phyloP scores from a whole-genome alignment of 768 basidiomycete species.

The Leccinum arenicola region DNA sequence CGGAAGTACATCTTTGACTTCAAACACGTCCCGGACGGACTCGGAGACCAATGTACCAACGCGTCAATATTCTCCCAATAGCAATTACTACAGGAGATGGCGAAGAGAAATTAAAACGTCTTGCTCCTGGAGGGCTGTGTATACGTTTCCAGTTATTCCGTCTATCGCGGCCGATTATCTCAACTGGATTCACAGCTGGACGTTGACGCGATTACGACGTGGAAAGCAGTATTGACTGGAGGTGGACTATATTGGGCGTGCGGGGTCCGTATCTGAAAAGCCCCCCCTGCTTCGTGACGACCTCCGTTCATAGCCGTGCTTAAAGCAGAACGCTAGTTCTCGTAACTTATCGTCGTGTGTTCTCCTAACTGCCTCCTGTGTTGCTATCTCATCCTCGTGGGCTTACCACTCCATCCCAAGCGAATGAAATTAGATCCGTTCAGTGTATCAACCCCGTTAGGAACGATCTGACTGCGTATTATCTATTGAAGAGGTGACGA shows the following conservation, averaged over 20 bases:
- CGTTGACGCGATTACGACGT: slow-evolving; percentile 59
- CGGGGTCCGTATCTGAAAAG: slow-evolving; percentile 55
- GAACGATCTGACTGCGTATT: slow-evolving; percentile 27
- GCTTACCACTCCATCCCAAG: slow-evolving; percentile 17
- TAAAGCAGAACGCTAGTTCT: slow-evolving; percentile 33
- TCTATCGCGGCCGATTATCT: background rate
- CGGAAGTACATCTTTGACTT: slow-evolving; percentile 64
- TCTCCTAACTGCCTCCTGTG: slow-evolving; percentile 22
- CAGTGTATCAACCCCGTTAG: slow-evolving; percentile 19
- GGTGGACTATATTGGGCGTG: slow-evolving; percentile 66
- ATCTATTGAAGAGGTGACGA: slow-evolving; percentile 26
- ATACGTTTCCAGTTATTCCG: background rate
- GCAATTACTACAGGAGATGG: slow-evolving; percentile 56
- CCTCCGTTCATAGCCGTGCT: slow-evolving; percentile 73
- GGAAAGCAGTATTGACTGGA: slow-evolving; percentile 63
- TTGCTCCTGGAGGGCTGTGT: slow-evolving; percentile 66
- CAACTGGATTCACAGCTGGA: slow-evolving; percentile 49
- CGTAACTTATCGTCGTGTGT: slow-evolving; percentile 32
- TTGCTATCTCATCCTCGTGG: slow-evolving; percentile 33
- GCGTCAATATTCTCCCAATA: slow-evolving; percentile 62
- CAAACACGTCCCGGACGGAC: slow-evolving; percentile 39
- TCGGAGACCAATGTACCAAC: slow-evolving; percentile 42
- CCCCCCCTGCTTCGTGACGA: slow-evolving; percentile 38
- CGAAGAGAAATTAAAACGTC: slow-evolving; percentile 57
- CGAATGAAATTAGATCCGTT: slow-evolving; percentile 19